phyloP scores from a whole-genome alignment of 768 basidiomycete genomes.

The Tricholoma terreum region DNA sequence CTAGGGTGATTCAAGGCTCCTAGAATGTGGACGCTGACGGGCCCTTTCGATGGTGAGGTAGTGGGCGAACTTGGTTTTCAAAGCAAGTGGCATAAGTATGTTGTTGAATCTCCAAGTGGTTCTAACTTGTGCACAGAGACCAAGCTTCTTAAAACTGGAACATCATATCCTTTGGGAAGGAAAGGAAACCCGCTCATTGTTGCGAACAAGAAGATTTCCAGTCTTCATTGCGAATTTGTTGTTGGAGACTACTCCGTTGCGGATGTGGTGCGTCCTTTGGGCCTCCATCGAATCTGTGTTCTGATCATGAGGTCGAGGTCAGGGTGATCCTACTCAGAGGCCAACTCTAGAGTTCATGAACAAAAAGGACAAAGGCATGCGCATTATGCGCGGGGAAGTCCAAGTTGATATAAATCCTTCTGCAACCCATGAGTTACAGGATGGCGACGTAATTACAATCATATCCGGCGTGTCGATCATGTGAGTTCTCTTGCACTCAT shows the following conservation, averaged over 20 bases:
- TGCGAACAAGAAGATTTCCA: slow-evolving; percentile 63
- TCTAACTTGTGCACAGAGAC: slow-evolving; percentile 19
- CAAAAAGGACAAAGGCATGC: slow-evolving; percentile 45
- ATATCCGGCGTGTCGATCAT: slow-evolving; percentile 38
- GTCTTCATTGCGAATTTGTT: slow-evolving; percentile 53
- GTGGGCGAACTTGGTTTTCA: slow-evolving; percentile 31
- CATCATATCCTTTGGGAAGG: slow-evolving; percentile 53
- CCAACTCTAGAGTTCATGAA: slow-evolving; percentile 51
- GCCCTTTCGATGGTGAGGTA: slow-evolving; percentile 48
- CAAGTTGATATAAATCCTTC: slow-evolving; percentile 33
- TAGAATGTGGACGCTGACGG: slow-evolving; percentile 53
- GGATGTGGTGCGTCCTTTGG: slow-evolving; percentile 49
- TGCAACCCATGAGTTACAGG: slow-evolving; percentile 41
- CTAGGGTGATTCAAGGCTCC: neutral
- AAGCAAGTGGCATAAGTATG: slow-evolving; percentile 32
- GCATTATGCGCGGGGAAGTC: slow-evolving; percentile 37
- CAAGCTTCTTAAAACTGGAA: slow-evolving; percentile 64
- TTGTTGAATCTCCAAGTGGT: neutral
- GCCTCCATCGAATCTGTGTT: neutral
- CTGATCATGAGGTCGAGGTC: neutral
- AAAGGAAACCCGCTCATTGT: slow-evolving; percentile 51
- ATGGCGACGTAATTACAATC: slow-evolving; percentile 53
- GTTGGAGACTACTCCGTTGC: slow-evolving; percentile 51
- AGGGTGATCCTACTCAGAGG: slow-evolving; percentile 48
- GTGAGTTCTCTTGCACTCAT: slow-evolving; percentile 36